Conservation (phyloP, 768 basidiomycete species). For the Gymnopilus dilepis region DNA sequence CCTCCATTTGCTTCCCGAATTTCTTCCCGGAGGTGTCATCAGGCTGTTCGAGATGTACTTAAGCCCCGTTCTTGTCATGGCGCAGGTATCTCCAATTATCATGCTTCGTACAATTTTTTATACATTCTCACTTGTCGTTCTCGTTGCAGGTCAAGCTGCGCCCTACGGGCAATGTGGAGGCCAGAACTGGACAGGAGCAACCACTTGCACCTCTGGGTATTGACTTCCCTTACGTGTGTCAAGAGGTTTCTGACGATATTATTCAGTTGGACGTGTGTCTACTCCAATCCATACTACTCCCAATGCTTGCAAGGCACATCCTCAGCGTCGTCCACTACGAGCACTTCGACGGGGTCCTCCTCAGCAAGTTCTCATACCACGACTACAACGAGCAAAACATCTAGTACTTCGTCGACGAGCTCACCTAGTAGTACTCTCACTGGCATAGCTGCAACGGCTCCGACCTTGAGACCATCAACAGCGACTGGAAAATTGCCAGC, state of each 20-base stretch:
- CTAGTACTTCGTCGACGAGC: slow-evolving; percentile 14
- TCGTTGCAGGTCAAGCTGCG: slow-evolving; percentile 22
- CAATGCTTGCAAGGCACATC: slow-evolving; percentile 37
- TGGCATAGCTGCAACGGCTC: slow-evolving; percentile 38
- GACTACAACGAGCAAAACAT: slow-evolving; percentile 24
- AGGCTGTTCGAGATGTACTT: neutral
- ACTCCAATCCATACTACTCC: slow-evolving; percentile 41
- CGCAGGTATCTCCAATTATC: too few species aligned
- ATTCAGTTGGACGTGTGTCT: slow-evolving; percentile 39
- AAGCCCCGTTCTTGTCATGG: neutral
- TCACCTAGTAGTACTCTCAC: slow-evolving; percentile 26
- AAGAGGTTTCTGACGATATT: neutral
- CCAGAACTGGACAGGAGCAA: slow-evolving; percentile 37
- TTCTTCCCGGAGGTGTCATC: neutral
- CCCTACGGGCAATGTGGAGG: slow-evolving; percentile 41
- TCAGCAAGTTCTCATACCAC: slow-evolving; percentile 10
- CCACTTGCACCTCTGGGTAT: slow-evolving; percentile 38
- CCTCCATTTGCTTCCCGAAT: neutral
- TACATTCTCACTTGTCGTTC: neutral
- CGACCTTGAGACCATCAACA: slow-evolving; percentile 46
- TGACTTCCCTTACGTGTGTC: neutral
- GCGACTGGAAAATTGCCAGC: slow-evolving; percentile 50
- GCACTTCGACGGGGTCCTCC: slow-evolving; percentile 18
- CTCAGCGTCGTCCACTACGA: slow-evolving; percentile 21
- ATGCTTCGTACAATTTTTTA: slow-evolving; percentile 6